Base-by-base conservation (phyloP, 176 grass and related monocot species). In the Triticum monococcum region DNA sequence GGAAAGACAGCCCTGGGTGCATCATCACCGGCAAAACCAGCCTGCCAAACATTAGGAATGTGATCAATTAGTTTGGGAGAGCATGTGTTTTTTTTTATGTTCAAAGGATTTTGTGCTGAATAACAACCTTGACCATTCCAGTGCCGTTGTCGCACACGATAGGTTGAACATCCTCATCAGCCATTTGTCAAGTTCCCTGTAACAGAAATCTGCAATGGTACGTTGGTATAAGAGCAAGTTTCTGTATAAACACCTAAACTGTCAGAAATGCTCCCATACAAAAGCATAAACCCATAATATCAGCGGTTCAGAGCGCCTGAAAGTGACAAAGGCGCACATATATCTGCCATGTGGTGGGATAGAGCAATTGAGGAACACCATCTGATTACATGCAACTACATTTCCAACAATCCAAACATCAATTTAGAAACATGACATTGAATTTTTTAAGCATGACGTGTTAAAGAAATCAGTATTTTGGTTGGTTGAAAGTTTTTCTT, bases 1-100 rank as follows among this genome's bases (percentile, higher is more conserved):
- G 94, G 94, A 70, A 97, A 97, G 40, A 97, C 94, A 81, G 91
- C 94, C 82, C 92, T 94, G 14, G 94, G 94, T 76, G 94, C 94
- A 76, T 97, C 94, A 22, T 97, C 94, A 70, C 94, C 94, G 0
- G 94, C 94, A 82, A 97, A 97, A 71, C 94, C 94, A 1, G 94
- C 94, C 94, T 97, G 78, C 63, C 75, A 50, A 18, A 61, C 8
- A 88, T 76, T 10, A 83, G 35, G 41, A 20, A 79, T 62, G 40
- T 75, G 52, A 75, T 68, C 37, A 18, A 54, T 82, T 56, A 78
- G 7, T 26, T 59, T 18, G 20, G 26, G 65, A 14, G 1, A 84
- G 0, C 17, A 67, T 9, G 25, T 2, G 20, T 2, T 12, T 26
- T 20, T 22, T 16, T 4, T 8, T 36, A 36, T 61, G 0, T 31